Conservation (phyloP, 345 rosid genomes). For the Brassica incana region DNA sequence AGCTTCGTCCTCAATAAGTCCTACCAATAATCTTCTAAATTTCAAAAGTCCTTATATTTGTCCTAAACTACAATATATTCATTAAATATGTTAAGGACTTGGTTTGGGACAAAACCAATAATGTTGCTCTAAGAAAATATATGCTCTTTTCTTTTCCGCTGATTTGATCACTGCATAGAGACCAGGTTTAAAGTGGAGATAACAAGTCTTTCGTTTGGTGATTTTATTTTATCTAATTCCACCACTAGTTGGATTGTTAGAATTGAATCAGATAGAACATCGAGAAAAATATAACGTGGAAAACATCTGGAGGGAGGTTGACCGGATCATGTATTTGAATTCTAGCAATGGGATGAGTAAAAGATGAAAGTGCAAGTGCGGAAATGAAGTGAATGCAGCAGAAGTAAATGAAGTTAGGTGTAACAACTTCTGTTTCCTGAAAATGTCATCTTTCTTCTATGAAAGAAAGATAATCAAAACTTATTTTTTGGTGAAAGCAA, state of each 20-base stretch:
- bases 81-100: too few species aligned
- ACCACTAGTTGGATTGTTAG: background rate
- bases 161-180: background rate
- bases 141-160: background rate
- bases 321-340: background rate
- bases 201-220: background rate
- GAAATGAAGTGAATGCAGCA: slow-evolving; percentile 15
- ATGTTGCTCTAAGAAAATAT: too few species aligned
- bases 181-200: background rate
- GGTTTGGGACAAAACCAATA: too few species aligned
- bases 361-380: background rate
- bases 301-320: background rate
- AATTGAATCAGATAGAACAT: background rate
- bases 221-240: background rate
- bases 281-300: background rate
- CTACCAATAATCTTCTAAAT: too few species aligned
- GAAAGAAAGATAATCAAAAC: background rate
- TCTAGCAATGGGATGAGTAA: background rate
- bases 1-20: too few species aligned
- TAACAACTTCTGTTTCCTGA: slow-evolving; percentile 15
- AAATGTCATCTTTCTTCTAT: background rate
- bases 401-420: slow-evolving; percentile 31
- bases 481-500: background rate
- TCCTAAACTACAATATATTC: too few species aligned
- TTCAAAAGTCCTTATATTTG: too few species aligned